These are phyloP conservation scores for Teunomyces gatunensis DNA, from an alignment of 805 yeast species.

Conservation along the genomic window DNA sequence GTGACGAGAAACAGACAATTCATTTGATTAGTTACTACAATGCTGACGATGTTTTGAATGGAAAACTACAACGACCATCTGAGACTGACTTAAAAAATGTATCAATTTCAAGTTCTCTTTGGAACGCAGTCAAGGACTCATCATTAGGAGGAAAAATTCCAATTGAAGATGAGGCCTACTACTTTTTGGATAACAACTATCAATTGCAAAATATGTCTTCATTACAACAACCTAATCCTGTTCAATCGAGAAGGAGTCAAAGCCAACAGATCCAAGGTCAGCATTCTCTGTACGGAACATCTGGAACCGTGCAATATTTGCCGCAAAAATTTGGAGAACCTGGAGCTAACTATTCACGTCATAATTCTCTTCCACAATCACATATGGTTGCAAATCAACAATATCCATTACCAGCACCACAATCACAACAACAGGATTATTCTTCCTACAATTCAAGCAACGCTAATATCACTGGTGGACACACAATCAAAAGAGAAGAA, in stretches of 20 bases:
- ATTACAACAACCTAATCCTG: conserved; percentile 19
- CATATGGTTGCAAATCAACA: conserved; percentile 9
- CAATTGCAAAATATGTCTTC: conserved; percentile 40
- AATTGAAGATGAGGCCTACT: conserved; percentile 50
- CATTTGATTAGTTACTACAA: conserved; percentile 80
- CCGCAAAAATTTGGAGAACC: conserved; percentile 5
- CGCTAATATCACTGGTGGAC: background rate
- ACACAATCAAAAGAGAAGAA: conserved; percentile 13
- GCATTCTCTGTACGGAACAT: background rate
- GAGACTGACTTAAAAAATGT: conserved; percentile 52
- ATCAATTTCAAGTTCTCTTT: conserved; percentile 45
- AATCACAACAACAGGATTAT: conserved; percentile 3
- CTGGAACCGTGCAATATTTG: conserved; percentile 2
- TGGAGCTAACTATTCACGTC: conserved; percentile 5
- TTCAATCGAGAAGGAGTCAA: background rate
- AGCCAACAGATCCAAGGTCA: conserved; percentile 6
- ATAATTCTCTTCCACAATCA: conserved; percentile 13
- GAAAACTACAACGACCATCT: conserved; percentile 57
- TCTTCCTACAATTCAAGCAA: background rate
- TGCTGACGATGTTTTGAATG: conserved; percentile 67
- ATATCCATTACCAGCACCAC: conserved; percentile 5
- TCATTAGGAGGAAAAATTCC: conserved; percentile 57
- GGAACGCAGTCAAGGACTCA: conserved; percentile 56
- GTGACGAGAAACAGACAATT: conserved; percentile 43
- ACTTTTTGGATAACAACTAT: conserved; percentile 44